Percentiles rank a stretch among this genome's conserved stretches.
These are phyloP conservation scores for Camillea tinctor DNA, from an alignment of 2,329 filamentous ascomycete species.

Conservation along the genomic window DNA sequence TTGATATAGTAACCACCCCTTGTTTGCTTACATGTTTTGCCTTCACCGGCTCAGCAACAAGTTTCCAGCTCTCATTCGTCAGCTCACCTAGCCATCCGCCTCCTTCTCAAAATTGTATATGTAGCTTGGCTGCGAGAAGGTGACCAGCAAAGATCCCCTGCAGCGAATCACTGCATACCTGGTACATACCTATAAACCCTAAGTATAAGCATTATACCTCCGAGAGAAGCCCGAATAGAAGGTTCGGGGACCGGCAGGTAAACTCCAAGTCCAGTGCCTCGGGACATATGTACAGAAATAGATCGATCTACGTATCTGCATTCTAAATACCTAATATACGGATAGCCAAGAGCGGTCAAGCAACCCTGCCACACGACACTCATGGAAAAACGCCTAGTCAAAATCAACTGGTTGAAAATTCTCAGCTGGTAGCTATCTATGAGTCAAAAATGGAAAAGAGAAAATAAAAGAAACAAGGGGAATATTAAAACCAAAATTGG, in stretches of 20 bases:
- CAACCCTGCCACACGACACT: neutral
- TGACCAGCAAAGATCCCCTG: neutral
- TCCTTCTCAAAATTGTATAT: neutral
- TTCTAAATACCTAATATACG: neutral
- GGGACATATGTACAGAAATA: neutral
- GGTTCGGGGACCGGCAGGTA: neutral
- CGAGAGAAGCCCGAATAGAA: neutral
- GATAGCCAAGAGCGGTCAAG: neutral
- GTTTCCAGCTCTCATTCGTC: neutral
- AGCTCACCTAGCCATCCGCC: neutral
- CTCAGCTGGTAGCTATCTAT: neutral
- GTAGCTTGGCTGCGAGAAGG: neutral
- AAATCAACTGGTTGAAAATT: neutral
- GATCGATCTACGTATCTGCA: neutral
- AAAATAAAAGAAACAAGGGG: neutral
- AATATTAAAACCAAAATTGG: neutral
- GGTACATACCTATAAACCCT: neutral
- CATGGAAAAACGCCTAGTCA: neutral
- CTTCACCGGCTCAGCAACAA: neutral
- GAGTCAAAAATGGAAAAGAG: too few relatives aligned
- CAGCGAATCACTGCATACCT: neutral
- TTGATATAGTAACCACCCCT: neutral
- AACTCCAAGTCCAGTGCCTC: neutral
- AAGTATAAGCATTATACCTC: neutral
- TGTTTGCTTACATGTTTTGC: neutral